Evolutionary conservation across 2,329 filamentous ascomycete species (phyloP).

Genomic region (Xylariaceae sp.): DNA sequence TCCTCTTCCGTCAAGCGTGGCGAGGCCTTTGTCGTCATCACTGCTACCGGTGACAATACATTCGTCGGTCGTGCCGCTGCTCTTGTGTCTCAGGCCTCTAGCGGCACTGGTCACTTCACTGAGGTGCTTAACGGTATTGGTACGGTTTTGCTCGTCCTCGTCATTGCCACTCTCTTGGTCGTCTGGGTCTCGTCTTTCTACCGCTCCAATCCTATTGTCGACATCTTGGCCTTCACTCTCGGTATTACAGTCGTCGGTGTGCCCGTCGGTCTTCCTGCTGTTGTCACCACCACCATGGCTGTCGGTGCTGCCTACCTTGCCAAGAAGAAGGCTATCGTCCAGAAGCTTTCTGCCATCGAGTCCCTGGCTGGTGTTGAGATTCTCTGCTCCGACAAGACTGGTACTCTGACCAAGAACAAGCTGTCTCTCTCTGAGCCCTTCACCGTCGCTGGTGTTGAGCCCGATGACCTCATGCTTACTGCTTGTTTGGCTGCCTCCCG

Average conservation of each 20-base stretch:
- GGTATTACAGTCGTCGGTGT: conserved; percentile 91
- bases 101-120: conserved; percentile 81
- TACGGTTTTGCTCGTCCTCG: conserved; percentile 74
- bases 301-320: conserved; percentile 88
- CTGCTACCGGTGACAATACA: conserved; percentile 82
- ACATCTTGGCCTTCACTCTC: conserved; percentile 79
- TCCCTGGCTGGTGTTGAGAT: conserved; percentile 91
- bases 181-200: conserved; percentile 90
- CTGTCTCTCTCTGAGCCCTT: conserved; percentile 83
- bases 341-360: conserved; percentile 89
- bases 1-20: conserved; percentile 90
- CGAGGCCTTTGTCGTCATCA: conserved; percentile 78
- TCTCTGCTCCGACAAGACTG: conserved; percentile 92
- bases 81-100: conserved; percentile 73
- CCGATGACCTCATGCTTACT: conserved; percentile 88
- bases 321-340: conserved; percentile 89
- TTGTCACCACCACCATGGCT: conserved; percentile 93
- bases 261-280: conserved; percentile 86
- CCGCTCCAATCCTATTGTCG: conserved; percentile 75
- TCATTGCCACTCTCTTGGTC: conserved; percentile 74
- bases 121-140: conserved; percentile 87
- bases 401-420: conserved; percentile 93
- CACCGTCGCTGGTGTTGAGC: conserved; percentile 76
- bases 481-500: conserved; percentile 85
- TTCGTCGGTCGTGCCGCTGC: conserved; percentile 88